Evolutionary conservation across 2,329 filamentous ascomycete species (phyloP), one percentile per base, ranked within the genome.

Genomic region (Fusarium nygamai): DNA sequence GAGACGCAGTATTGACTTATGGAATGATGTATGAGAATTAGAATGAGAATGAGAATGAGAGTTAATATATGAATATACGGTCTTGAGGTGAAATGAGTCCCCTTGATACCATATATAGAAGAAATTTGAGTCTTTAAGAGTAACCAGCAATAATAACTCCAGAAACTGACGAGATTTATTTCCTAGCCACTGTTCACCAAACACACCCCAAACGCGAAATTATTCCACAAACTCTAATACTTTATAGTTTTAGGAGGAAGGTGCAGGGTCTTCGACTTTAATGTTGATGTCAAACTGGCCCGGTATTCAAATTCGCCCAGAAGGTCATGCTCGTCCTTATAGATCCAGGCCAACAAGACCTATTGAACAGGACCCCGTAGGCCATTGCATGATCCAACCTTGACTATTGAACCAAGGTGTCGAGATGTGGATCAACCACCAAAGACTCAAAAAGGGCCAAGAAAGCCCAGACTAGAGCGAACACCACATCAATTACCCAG

Each of bases 251-350:
- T 5, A 14, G n/a, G 9, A 17, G 17, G 5, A 11, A 24, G 4
- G 1, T 4, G 22, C 0, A 24, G 8, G 9, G 1, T 11, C 9
- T 17, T 24, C 5, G 6, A 17, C 9, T 38, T 3, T 6, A 17
- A 13, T 39, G 20, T 1, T 22, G 20, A 8, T 22, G 19, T 8
- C 1, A 13, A 22, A 22, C 0, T 39, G 20, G 20, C 38, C 38
- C 22, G 38, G 19, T 22, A 3, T 39, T 5, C 3, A 7, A 22
- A 39, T 13, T n/a, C n/a, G 11, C 3, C 2, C 41, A 11, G 3
- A 43, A 43, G 41, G 8, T 17, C 41, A 16, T 24, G 3, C 9
- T 24, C 19, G 3, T 39, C 38, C 19, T 39, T 6, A 22, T 12
- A 39, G 0, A 12, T 12, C 19, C 38, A 22, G 11, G 7, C 38